Conservation (phyloP, 2,329 filamentous ascomycete species). For the Sporothrix pseudoabietina region DNA sequence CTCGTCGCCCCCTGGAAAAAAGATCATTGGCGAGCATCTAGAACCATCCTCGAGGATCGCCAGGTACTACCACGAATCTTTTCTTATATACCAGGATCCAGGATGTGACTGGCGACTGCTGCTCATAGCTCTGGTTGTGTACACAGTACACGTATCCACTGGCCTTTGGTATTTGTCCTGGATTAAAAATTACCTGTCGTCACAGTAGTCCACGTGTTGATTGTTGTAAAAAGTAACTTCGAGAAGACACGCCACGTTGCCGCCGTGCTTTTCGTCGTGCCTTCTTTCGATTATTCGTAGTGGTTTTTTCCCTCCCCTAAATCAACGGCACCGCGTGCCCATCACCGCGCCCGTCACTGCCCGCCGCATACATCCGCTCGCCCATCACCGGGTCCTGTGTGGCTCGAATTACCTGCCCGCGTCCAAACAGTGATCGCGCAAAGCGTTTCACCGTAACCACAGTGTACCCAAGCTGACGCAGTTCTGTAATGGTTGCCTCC, state of each 20-base stretch:
- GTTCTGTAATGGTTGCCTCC: constrained; percentile 62
- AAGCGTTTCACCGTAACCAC: constrained; percentile 66
- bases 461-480: constrained; percentile 70
- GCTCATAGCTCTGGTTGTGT: too few relatives aligned
- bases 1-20: background rate
- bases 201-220: too few relatives aligned
- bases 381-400: constrained; percentile 68
- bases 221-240: too few relatives aligned
- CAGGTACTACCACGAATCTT: background rate
- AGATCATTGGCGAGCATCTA: background rate
- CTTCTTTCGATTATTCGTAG: too few relatives aligned
- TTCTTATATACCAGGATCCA: too few relatives aligned
- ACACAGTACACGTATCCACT: too few relatives aligned
- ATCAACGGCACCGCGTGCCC: constrained; percentile 49
- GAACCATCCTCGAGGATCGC: background rate
- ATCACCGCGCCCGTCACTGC: constrained; percentile 84
- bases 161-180: too few relatives aligned
- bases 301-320: background rate
- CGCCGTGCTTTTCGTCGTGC: too few relatives aligned
- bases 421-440: constrained; percentile 71
- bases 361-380: constrained; percentile 75
- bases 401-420: constrained; percentile 80
- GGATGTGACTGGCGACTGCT: too few relatives aligned
- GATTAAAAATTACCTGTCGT: too few relatives aligned
- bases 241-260: too few relatives aligned